Evolutionary conservation across 2,329 filamentous ascomycete species (phyloP).

Genomic region (Sporothrix variecibatus): DNA sequence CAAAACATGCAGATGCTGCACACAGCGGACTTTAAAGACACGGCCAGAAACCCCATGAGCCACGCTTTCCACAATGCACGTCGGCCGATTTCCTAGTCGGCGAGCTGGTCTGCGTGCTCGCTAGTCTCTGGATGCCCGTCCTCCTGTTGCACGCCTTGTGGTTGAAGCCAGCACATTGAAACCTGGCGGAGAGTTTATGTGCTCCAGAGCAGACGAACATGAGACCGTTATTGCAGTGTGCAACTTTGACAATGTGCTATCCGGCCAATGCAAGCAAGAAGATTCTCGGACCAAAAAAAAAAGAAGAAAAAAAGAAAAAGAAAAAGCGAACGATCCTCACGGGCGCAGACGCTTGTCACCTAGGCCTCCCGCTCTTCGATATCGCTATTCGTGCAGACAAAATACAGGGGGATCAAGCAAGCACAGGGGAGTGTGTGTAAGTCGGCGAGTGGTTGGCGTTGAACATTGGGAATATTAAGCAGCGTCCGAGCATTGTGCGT

Average conservation of each 20-base stretch:
- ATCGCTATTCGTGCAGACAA: not conserved
- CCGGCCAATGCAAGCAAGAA: slow-evolving; percentile 25
- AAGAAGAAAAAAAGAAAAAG: slow-evolving; percentile 7
- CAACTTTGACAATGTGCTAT: slow-evolving; percentile 30
- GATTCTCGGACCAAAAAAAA: slow-evolving; percentile 27
- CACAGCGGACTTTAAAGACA: not conserved
- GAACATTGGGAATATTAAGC: not conserved
- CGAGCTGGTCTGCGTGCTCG: slow-evolving; percentile 22
- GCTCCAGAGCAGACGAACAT: slow-evolving; percentile 30
- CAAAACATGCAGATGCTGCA: not conserved
- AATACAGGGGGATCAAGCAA: not conserved
- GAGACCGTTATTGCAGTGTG: slow-evolving; percentile 29
- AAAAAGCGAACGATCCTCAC: slow-evolving; percentile 16
- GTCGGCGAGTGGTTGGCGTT: not conserved
- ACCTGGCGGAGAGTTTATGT: slow-evolving; percentile 34
- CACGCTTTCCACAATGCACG: not conserved
- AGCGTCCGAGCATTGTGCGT: not conserved
- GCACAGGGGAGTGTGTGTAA: not conserved
- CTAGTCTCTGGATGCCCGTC: slow-evolving; percentile 11
- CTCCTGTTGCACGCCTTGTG: slow-evolving; percentile 29
- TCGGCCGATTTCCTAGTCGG: not conserved
- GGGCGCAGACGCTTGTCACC: slow-evolving; percentile 3
- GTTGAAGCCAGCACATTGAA: slow-evolving; percentile 29
- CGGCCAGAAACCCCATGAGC: not conserved
- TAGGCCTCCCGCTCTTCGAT: not conserved